Percentiles rank a stretch among this genome's conserved stretches.
These are phyloP conservation scores for Cercospora sesami DNA, from an alignment of 2,329 filamentous ascomycete genomes.

Conservation along the genomic window DNA sequence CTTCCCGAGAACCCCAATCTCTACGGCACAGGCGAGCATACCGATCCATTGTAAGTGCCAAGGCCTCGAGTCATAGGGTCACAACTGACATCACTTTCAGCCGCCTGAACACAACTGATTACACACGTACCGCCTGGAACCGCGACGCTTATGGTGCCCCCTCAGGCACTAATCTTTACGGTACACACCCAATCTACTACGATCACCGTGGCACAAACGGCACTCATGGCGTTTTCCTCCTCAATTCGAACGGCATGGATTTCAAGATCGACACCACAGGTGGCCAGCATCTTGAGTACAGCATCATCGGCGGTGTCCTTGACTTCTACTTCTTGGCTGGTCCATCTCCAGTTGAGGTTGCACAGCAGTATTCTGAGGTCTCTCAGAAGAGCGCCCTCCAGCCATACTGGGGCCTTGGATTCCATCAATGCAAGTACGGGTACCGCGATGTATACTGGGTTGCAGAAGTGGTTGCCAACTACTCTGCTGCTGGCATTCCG, in stretches of 20 bases:
- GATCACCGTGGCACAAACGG: conserved; percentile 62
- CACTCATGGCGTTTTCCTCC: conserved; percentile 66
- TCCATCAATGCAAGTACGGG: conserved; percentile 54
- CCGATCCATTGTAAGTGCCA: conserved; percentile 54
- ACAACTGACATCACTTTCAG: conserved; percentile 13
- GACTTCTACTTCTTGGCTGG: conserved; percentile 61
- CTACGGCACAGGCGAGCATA: conserved; percentile 78
- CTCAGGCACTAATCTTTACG: conserved; percentile 66
- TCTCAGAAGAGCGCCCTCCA: conserved; percentile 52
- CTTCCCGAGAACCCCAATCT: conserved; percentile 68
- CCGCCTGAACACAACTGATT: conserved; percentile 64
- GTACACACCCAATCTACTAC: conserved; percentile 72
- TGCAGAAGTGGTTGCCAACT: conserved; percentile 66
- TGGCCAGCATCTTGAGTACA: conserved; percentile 75
- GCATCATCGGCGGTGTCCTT: conserved; percentile 72
- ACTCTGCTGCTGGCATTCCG: conserved; percentile 64
- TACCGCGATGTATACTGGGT: conserved; percentile 62
- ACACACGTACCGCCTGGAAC: conserved; percentile 69
- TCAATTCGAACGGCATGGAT: conserved; percentile 75
- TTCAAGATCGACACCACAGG: conserved; percentile 67
- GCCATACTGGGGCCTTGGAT: conserved; percentile 56
- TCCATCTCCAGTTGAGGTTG: conserved; percentile 48
- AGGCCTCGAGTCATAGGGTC: too few relatives aligned
- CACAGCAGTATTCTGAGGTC: conserved; percentile 53
- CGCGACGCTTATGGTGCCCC: conserved; percentile 65